phyloP scores from a whole-genome alignment of 2,329 filamentous ascomycete species.

The Ophiostoma pallidulum region DNA sequence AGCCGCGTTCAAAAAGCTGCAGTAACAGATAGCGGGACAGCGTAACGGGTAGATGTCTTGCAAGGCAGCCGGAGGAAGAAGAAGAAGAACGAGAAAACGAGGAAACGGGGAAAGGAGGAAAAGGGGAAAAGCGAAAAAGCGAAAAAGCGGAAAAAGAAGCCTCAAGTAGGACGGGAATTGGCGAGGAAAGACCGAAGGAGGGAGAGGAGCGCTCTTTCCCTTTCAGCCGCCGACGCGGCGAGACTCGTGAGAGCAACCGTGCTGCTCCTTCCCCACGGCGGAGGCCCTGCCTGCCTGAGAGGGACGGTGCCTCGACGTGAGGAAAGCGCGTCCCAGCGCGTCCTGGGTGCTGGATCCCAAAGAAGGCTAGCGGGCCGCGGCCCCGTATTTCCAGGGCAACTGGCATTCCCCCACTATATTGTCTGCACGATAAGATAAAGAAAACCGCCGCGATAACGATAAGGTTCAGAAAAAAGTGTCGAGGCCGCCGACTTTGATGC shows the following conservation, averaged over 20 bases:
- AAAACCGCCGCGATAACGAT: slow-evolving; percentile 9
- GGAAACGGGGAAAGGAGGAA: no score
- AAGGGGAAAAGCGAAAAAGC: not conserved
- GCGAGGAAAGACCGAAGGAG: not conserved
- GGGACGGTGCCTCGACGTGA: not conserved
- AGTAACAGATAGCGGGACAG: not conserved
- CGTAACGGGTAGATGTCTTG: not conserved
- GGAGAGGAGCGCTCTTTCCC: slow-evolving; percentile 2
- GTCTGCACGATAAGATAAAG: not conserved
- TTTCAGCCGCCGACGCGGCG: slow-evolving; percentile 3
- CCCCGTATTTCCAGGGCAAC: slow-evolving; percentile 18
- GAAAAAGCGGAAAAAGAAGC: not conserved
- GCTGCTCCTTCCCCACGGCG: slow-evolving; percentile 5
- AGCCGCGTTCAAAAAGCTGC: not conserved
- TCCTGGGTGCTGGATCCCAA: not conserved
- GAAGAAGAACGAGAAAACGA: not conserved
- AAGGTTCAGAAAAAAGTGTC: no score
- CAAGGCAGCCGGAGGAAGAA: not conserved
- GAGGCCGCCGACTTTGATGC: no score
- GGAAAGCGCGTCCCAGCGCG: slow-evolving; percentile 15
- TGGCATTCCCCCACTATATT: slow-evolving; percentile 2
- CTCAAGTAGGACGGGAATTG: not conserved
- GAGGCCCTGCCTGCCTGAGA: no score
- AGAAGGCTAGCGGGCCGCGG: slow-evolving; percentile 9
- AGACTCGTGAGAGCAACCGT: slow-evolving; percentile 1